phyloP scores from a whole-genome alignment of 768 basidiomycete species.

The Leucosporidium creatinivorum region DNA sequence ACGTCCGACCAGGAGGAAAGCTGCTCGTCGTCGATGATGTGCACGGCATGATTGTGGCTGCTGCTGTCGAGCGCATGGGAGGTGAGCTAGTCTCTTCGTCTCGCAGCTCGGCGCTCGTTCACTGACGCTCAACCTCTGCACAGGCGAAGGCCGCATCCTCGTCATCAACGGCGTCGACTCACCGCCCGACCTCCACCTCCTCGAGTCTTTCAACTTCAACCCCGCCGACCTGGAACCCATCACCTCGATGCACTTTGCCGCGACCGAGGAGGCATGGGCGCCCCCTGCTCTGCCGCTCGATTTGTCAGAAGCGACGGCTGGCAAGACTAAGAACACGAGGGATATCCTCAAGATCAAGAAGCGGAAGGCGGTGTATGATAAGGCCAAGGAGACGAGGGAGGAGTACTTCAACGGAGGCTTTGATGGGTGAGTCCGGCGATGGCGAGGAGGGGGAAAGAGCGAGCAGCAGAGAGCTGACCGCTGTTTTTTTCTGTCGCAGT shows the following conservation, averaged over 20 bases:
- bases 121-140: neutral
- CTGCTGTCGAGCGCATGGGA: conserved; percentile 77
- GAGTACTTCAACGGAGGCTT: conserved; percentile 82
- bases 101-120: neutral
- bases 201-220: conserved; percentile 78
- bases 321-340: conserved; percentile 43
- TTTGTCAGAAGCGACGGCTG: neutral
- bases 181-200: conserved; percentile 80
- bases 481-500: conserved; percentile 42
- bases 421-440: conserved; percentile 76
- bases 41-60: conserved; percentile 77
- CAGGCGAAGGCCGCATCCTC: conserved; percentile 72
- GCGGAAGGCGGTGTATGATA: conserved; percentile 62
- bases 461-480: no score
- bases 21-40: conserved; percentile 87
- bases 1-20: conserved; percentile 75
- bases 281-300: conserved; percentile 49
- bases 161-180: conserved; percentile 83
- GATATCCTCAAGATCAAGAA: conserved; percentile 53
- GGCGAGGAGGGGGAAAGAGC: no score
- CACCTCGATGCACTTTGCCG: conserved; percentile 80
- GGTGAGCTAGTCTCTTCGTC: conserved; percentile 50
- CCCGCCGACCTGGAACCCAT: conserved; percentile 52
- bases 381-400: conserved; percentile 58
- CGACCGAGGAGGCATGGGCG: conserved; percentile 66